A percentile compares a stretch with the other conserved stretches of the same genome.
These are phyloP conservation scores for Russula ochroleuca DNA, from an alignment of 768 basidiomycete genomes.

Conservation along the genomic window DNA sequence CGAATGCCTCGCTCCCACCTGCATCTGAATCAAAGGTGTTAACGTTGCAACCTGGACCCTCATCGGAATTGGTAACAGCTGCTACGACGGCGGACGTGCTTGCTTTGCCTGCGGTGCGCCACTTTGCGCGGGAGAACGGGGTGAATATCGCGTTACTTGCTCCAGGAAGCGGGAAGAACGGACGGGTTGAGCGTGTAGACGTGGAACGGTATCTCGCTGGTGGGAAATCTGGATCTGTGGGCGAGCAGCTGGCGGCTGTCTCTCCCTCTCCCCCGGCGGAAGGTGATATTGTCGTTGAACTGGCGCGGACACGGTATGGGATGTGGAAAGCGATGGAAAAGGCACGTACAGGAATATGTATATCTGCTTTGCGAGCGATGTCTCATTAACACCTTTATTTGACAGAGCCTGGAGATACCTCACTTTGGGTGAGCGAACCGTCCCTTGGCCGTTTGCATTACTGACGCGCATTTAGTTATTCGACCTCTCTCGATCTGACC, in stretches of 20 bases:
- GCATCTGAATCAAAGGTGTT: not conserved
- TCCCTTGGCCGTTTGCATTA: not conserved
- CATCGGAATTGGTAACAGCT: slow-evolving; percentile 5
- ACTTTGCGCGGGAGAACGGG: slow-evolving; percentile 62
- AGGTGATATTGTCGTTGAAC: slow-evolving; percentile 57
- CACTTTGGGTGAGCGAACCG: slow-evolving; percentile 63
- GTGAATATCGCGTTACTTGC: slow-evolving; percentile 55
- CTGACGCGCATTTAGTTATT: slow-evolving; percentile 48
- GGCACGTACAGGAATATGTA: slow-evolving; percentile 37
- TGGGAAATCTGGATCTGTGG: slow-evolving; percentile 24
- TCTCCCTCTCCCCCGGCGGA: slow-evolving; percentile 27
- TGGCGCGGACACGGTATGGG: slow-evolving; percentile 69
- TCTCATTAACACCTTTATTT: not conserved
- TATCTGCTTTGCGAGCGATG: not conserved
- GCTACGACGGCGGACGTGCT: slow-evolving; percentile 41
- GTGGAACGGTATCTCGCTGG: slow-evolving; percentile 56
- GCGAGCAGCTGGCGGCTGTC: slow-evolving; percentile 21
- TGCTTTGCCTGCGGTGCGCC: slow-evolving; percentile 73
- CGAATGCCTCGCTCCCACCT: slow-evolving; percentile 37
- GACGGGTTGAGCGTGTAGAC: slow-evolving; percentile 71
- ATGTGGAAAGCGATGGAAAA: slow-evolving; percentile 93
- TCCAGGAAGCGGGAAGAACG: slow-evolving; percentile 69
- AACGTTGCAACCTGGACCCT: not conserved
- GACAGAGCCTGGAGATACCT: slow-evolving; percentile 76
- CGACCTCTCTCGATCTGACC: slow-evolving; percentile 72